Evolutionary conservation across 352 stramenopile genomes (phyloP), one percentile per base, ranked within the genome.

Genomic region (Thraustochytrium striatum): DNA sequence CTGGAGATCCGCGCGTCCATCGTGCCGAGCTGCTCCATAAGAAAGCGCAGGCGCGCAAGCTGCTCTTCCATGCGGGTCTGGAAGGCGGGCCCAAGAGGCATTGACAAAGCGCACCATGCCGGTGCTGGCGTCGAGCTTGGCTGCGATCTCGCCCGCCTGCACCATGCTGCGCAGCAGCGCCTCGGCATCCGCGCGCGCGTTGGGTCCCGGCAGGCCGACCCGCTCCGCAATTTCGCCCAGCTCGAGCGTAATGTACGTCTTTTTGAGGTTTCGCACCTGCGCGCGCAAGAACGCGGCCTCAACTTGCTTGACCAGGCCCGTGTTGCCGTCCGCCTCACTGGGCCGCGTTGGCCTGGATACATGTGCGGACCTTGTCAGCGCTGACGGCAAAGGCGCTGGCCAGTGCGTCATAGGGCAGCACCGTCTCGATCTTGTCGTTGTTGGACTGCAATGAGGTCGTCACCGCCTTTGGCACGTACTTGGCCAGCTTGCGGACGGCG

Each of bases 241-340:
- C 28, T 30, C 30, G 3, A 75, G 50, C 11, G 65, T 70, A 7
- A 7, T 58, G 50, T 75, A 75, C 30, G 52, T 30, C 16, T 19
- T 21, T 9, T 32, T 32, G 25, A 75, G 65, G 19, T 58, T 43
- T 21, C 52, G 65, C 41, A 75, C 25, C 19, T 38, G 32, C n/a
- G 58, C 41, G 52, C 44, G 52, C 39, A 58, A 50, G 39, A 75
- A 38, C 2, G 65, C 65, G 25, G 30, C 30, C 9, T 62, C 65
- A 30, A 61, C 30, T 28, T 75, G 41, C 65, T 75, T 75, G 43
- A 43, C 65, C 7, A 75, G 65, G 25, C 65, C 65, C 2, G 61
- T n/a, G 25, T 70, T 72, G 21, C n/a, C 52, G 39, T 75, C 65
- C 1, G 2, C 25, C 25, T 55, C 47, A 55, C 16, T 21, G 16